Evolutionary conservation across 164 flowering plant species (phyloP), one percentile per base, ranked within the genome.

Genomic region (Tetrastigma voinierianum): DNA sequence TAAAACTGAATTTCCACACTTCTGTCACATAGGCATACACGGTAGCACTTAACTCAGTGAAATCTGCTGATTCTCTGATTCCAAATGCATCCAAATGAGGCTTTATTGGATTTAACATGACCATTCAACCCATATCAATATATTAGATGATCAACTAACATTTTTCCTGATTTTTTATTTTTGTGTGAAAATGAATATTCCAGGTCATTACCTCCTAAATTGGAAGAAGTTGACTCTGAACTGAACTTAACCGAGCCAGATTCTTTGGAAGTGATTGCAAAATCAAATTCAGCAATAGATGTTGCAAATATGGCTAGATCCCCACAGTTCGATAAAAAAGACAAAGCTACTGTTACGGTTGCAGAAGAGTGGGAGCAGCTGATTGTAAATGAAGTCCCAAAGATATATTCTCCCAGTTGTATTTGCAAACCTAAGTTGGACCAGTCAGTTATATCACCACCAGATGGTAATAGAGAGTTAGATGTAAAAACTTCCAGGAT

Each of bases 331-430:
- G 69, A 74, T 67, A n/a, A n/a, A n/a, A n/a, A n/a, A 69, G 78
- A 67, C 51, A 70, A 70, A 65, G 54, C 67, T 11, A 48, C 53
- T 58, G 67, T n/a, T n/a, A n/a, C n/a, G n/a, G n/a, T 83, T 62
- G 51, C 88, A 64, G 85, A 85, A 68, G 92, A 89, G 72, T 90
- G 98, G 98, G 94, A 89, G 72, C 84, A 84, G 70, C 78, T 93
- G 51, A 75, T 89, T 62, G 83, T 90, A 46, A 72, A 62, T 55
- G 87, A 87, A 69, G 64, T 78, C 14, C 74, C 87, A 7, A 65
- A n/a, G 23, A 76, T 65, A 49, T 61, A 56, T 68, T 81, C 85
- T 61, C 86, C 86, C 15, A 65, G 76, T 54, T 62, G 74, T 59
- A 49, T 45, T 51, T 67, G 83, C 45, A 80, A 66, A 57, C 70